A percentile compares a stretch with the other conserved stretches of the same genome.
Evolutionary conservation across 2,329 filamentous ascomycete genomes (phyloP).

Genomic region (Alternaria postmessia): DNA sequence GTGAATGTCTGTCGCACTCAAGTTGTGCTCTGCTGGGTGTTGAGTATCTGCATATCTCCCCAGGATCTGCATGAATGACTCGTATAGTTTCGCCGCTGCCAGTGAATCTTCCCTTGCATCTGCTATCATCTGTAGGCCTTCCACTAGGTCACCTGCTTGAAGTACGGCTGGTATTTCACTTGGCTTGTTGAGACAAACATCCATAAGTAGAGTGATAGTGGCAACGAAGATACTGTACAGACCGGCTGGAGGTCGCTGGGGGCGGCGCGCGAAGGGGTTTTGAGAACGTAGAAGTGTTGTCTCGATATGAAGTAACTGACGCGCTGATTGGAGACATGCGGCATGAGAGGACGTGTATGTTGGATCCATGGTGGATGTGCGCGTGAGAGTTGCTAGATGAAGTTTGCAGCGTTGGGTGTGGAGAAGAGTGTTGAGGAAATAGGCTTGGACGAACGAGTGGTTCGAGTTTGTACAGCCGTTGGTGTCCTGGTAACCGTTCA

Average conservation of each 20-base stretch:
- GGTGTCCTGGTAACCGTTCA: not conserved
- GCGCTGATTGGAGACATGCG: not conserved
- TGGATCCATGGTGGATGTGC: not conserved
- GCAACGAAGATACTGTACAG: constrained; percentile 3
- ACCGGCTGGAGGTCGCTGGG: not conserved
- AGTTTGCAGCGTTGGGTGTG: constrained; percentile 50
- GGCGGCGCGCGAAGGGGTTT: not conserved
- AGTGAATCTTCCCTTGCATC: not conserved
- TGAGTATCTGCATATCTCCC: not conserved
- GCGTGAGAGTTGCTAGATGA: constrained; percentile 40
- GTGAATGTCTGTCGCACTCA: not conserved
- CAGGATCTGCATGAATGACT: not conserved
- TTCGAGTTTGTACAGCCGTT: not conserved
- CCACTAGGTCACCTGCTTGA: not conserved
- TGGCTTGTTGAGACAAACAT: not conserved
- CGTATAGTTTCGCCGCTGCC: not conserved
- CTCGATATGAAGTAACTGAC: not conserved
- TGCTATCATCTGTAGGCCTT: not conserved
- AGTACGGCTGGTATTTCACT: not conserved
- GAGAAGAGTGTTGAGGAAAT: constrained; percentile 47
- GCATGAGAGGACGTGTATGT: not conserved
- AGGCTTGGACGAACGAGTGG: constrained; percentile 42
- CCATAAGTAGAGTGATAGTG: not conserved
- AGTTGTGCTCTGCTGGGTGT: not conserved
- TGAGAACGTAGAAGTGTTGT: not conserved